phyloP scores from a whole-genome alignment of 2,329 filamentous ascomycete species.

The Nemania sp. region DNA sequence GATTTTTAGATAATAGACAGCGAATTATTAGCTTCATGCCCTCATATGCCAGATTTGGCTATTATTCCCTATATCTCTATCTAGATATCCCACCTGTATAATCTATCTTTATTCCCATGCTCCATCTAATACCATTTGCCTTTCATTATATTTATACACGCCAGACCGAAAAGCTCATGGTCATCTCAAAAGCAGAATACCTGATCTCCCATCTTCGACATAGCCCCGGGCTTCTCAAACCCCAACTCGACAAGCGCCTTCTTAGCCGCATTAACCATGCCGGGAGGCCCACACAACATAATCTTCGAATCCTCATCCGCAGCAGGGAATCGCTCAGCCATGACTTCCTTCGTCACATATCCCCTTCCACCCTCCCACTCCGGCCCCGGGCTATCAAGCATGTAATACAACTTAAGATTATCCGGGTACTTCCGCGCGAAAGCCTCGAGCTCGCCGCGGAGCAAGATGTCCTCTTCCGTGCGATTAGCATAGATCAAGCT shows the following conservation, averaged over 20 bases:
- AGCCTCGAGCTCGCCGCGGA: constrained; percentile 57
- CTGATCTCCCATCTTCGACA: constrained; percentile 57
- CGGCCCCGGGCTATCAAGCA: constrained; percentile 50
- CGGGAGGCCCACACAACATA: constrained; percentile 63
- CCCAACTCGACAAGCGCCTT: constrained; percentile 52
- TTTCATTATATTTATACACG: constrained; percentile 7
- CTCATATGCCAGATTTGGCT: too few species aligned
- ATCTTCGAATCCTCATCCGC: constrained; percentile 53
- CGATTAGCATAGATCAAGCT: constrained; percentile 63
- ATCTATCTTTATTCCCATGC: neutral
- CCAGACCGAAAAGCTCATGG: neutral
- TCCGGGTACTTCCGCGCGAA: constrained; percentile 54
- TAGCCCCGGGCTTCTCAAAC: constrained; percentile 53
- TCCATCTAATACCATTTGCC: neutral
- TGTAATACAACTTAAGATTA: constrained; percentile 59
- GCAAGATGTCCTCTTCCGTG: constrained; percentile 61
- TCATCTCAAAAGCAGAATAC: constrained; percentile 46
- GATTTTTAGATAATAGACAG: too few species aligned
- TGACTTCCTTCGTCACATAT: constrained; percentile 54
- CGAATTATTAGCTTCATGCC: too few species aligned
- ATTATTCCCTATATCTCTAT: too few species aligned
- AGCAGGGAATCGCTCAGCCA: constrained; percentile 52
- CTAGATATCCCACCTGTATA: too few species aligned
- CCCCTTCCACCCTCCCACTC: constrained; percentile 55
- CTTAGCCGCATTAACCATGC: constrained; percentile 62